Conservation (phyloP, 1,284 basidiomycete species). For the Rhodotorula sp. region DNA sequence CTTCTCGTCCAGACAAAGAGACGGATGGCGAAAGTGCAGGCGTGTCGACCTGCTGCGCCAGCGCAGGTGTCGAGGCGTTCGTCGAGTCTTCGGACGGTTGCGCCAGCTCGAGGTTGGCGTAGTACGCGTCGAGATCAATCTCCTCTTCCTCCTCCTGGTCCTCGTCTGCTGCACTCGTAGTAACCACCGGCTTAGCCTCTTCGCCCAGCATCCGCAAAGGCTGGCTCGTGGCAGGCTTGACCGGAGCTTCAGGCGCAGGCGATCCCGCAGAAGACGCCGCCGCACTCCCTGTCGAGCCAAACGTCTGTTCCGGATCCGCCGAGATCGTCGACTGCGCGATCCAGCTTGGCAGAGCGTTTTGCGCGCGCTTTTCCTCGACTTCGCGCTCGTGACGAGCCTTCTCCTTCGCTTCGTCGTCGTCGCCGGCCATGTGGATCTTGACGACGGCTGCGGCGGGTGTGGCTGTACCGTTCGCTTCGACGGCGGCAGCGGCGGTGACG, state of each 20-base stretch:
- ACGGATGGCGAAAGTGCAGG: not conserved
- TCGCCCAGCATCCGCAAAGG: not conserved
- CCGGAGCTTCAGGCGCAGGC: too few relatives aligned
- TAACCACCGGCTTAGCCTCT: too few relatives aligned
- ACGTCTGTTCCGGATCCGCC: conserved; percentile 57
- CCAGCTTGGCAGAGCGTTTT: conserved; percentile 90
- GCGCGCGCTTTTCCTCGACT: conserved; percentile 55
- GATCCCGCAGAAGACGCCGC: too few relatives aligned
- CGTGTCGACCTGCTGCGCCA: not conserved
- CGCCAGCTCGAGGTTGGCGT: conserved; percentile 34
- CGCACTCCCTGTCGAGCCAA: conserved; percentile 45
- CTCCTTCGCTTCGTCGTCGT: conserved; percentile 50
- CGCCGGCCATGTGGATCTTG: conserved; percentile 52
- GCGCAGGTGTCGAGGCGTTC: not conserved
- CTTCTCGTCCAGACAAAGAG: not conserved
- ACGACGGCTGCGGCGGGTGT: conserved; percentile 53
- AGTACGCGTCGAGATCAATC: conserved; percentile 42
- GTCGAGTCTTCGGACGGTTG: conserved; percentile 1
- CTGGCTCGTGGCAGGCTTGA: not conserved
- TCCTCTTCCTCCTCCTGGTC: not conserved
- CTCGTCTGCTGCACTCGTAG: not conserved
- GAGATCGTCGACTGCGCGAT: conserved; percentile 91
- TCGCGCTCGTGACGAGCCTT: conserved; percentile 57
- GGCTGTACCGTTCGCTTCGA: conserved; percentile 51
- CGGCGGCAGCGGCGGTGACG: conserved; percentile 26